Base-by-base conservation (phyloP, 73 alveolate genomes). In the Durusdinium trenchii region DNA sequence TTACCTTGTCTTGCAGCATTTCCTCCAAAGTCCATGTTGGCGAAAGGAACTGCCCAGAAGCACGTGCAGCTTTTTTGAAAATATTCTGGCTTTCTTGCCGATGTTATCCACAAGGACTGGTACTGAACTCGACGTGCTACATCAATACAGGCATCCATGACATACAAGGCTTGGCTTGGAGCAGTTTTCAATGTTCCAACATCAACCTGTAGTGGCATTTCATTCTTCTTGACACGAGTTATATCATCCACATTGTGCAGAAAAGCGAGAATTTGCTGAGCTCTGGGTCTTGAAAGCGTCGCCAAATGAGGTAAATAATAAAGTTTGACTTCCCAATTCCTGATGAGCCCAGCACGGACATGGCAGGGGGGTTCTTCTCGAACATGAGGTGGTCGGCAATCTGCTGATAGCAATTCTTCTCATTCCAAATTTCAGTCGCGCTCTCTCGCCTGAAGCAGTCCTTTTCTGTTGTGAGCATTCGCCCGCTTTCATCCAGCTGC, bases 21-120 rank as follows among this genome's bases (percentile, higher is more conserved):
- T 84, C 94, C 78, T 50, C 94, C 94, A 84, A 51, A 84, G 94
- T 54, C 94, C 94, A 84, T 84, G 94, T 69, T 83, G 93, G 93
- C 75, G 50, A 36, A 84, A 84, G 54, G 78, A 84, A 84, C 76
- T 36, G 79, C 94, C 94, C 94, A 52, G 45, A 10, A 51, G 45
- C 1, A 43, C 4, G 1, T 42, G 30, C 60, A 9, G 94, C 94
- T 36, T 84, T 36, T 38, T 84, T 84, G 94, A 84, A 84, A 54
- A 52, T 76, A 3, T 84, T 38, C 94, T 54, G 79, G 79, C 42
- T 40, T 84, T 28, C 94, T 35, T 36, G 94, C 94, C 62, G 79
- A 52, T 48, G 94, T 84, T n/a, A 84, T 54, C 94, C 94, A 84
- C 42, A 84, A 10, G 78, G 79, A 51, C 94, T 84, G 94, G 79